Evolutionary conservation across 2,329 filamentous ascomycete genomes (phyloP).

Genomic region (Pseudogymnoascus sp.): DNA sequence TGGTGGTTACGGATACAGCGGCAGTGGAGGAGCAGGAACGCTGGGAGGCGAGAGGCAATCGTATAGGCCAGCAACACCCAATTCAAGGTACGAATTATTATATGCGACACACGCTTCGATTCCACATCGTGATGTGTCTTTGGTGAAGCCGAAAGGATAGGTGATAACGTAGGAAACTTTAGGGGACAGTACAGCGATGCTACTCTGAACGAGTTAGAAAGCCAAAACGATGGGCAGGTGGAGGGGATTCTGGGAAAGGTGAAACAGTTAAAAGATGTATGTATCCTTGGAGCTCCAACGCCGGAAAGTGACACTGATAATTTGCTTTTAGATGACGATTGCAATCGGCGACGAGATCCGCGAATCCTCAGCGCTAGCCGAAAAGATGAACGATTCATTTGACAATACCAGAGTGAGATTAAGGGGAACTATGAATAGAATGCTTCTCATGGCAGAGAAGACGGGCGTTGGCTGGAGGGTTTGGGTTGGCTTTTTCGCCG

Average conservation of each 20-base stretch:
- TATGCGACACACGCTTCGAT: neutral
- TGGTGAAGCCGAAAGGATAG: neutral
- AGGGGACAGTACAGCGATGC: constrained; percentile 90
- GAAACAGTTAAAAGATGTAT: constrained; percentile 77
- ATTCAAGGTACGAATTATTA: constrained; percentile 48
- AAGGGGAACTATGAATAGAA: constrained; percentile 90
- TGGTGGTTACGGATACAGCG: constrained; percentile 47
- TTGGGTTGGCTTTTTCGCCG: constrained; percentile 84
- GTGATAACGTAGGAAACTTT: constrained; percentile 11
- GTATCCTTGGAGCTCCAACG: constrained; percentile 28
- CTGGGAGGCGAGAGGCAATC: constrained; percentile 32
- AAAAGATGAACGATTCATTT: constrained; percentile 94
- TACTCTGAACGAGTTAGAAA: constrained; percentile 87
- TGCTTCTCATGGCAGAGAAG: constrained; percentile 90
- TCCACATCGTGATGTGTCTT: neutral
- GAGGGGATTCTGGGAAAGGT: constrained; percentile 90
- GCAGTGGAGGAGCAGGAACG: constrained; percentile 24
- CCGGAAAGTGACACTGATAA: neutral
- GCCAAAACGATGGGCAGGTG: constrained; percentile 86
- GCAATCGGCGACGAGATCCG: constrained; percentile 95
- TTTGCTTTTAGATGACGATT: constrained; percentile 61
- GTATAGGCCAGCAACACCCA: constrained; percentile 65
- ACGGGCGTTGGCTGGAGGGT: constrained; percentile 95
- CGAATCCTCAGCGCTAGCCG: constrained; percentile 76
- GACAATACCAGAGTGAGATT: constrained; percentile 75